phyloP scores from a whole-genome alignment of 139 green algal genomes.

The Picochlorum sp. region DNA sequence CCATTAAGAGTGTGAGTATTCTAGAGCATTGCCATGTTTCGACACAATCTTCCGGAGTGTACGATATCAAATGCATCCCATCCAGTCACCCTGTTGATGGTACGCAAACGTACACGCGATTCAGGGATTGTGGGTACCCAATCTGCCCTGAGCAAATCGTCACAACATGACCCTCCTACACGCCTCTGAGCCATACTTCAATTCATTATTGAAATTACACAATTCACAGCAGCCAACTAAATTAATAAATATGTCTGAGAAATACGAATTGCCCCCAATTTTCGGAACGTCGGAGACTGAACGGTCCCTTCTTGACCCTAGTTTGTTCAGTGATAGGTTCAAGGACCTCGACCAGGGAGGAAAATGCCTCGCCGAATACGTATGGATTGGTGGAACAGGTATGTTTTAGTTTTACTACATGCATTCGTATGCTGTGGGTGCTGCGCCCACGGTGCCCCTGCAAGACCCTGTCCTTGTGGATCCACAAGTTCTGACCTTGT shows the following conservation, averaged over 20 bases:
- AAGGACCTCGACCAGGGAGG: conserved; percentile 24
- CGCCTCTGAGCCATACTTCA: background rate
- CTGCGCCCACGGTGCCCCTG: background rate
- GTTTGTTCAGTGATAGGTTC: conserved; percentile 24
- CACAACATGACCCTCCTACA: no score
- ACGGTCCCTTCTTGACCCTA: conserved; percentile 23
- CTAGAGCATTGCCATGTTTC: no score
- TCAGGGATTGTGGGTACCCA: no score
- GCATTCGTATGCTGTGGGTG: background rate
- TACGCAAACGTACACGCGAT: no score
- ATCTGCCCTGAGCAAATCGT: no score
- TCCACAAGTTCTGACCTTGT: background rate
- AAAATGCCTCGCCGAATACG: conserved; percentile 68
- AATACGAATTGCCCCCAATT: conserved; percentile 15
- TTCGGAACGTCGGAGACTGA: conserved; percentile 21
- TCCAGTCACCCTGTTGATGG: no score
- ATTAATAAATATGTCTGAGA: conserved; percentile 4
- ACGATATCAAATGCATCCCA: no score
- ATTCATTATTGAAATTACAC: background rate
- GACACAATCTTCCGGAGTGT: no score
- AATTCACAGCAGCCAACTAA: background rate
- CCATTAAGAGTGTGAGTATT: no score
- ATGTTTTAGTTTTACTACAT: background rate
- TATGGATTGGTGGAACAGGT: conserved; percentile 84
- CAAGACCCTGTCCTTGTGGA: background rate